phyloP scores from a whole-genome alignment of 1,139 yeast species.

The Saccharomyces pastorianus region DNA sequence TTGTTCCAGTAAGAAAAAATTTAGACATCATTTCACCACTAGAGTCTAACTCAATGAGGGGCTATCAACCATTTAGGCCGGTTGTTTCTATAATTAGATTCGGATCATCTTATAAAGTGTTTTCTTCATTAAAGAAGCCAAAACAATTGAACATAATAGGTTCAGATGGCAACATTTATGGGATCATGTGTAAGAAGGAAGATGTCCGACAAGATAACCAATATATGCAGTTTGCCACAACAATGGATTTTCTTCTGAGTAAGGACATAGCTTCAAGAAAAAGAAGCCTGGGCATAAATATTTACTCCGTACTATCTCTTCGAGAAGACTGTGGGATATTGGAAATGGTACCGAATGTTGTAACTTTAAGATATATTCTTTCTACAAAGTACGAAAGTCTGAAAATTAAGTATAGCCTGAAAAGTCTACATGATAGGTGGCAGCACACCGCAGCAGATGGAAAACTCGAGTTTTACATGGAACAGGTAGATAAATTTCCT shows the following conservation, averaged over 20 bases:
- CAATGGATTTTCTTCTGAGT: slow-evolving; percentile 66
- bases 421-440: slow-evolving; percentile 27
- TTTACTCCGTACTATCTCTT: slow-evolving; percentile 85
- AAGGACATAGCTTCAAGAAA: slow-evolving; percentile 66
- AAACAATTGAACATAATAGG: slow-evolving; percentile 71
- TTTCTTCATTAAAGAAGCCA: slow-evolving; percentile 82
- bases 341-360: slow-evolving; percentile 85
- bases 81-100: slow-evolving; percentile 53
- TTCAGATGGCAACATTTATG: slow-evolving; percentile 62
- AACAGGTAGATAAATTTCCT: slow-evolving; percentile 40
- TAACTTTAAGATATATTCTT: slow-evolving; percentile 68
- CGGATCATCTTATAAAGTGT: slow-evolving; percentile 39
- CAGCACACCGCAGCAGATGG: slow-evolving; percentile 21
- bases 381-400: slow-evolving; percentile 37
- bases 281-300: slow-evolving; percentile 60
- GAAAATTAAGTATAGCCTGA: slow-evolving; percentile 29
- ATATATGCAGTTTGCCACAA: slow-evolving; percentile 83
- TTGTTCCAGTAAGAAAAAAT: slow-evolving; percentile 72
- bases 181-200: slow-evolving; percentile 78
- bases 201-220: slow-evolving; percentile 95
- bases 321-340: slow-evolving; percentile 84
- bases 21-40: slow-evolving; percentile 61
- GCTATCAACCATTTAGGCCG: slow-evolving; percentile 49
- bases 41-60: slow-evolving; percentile 37
- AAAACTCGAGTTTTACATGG: slow-evolving; percentile 28